Conservation (phyloP, 768 basidiomycete genomes). For the Amanita jacksonii region DNA sequence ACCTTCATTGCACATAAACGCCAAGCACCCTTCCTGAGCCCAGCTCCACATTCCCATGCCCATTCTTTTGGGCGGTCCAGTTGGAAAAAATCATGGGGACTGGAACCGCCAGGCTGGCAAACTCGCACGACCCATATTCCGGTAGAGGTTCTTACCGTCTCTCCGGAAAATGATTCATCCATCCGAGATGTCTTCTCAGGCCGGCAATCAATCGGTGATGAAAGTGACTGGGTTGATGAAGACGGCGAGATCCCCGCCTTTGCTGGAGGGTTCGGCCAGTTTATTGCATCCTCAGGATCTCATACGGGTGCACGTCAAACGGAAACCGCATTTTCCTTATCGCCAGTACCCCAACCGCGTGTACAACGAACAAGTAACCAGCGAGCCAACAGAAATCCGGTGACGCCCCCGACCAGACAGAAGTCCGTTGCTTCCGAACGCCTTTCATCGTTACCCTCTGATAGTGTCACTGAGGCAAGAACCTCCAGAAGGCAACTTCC, state of each 20-base stretch:
- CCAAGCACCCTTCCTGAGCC: constrained; percentile 60
- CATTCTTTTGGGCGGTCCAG: constrained; percentile 53
- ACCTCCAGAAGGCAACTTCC: constrained; percentile 64
- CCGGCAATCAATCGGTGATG: constrained; percentile 58
- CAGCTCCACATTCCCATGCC: constrained; percentile 30
- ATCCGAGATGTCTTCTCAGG: constrained; percentile 81
- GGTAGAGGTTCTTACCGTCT: constrained; percentile 70
- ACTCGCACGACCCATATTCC: constrained; percentile 56
- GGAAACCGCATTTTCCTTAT: constrained; percentile 25
- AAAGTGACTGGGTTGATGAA: constrained; percentile 85
- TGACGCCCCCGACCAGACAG: constrained; percentile 1
- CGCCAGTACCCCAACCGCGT: constrained; percentile 32
- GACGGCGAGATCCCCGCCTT: constrained; percentile 70
- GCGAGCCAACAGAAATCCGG: constrained; percentile 22
- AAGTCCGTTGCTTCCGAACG: constrained; percentile 29
- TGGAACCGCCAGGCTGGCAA: constrained; percentile 83
- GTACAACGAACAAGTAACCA: constrained; percentile 29
- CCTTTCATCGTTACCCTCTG: constrained; percentile 48
- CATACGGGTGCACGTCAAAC: constrained; percentile 12
- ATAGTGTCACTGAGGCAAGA: constrained; percentile 38
- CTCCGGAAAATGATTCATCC: constrained; percentile 38
- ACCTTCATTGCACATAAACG: constrained; percentile 82
- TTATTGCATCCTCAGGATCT: constrained; percentile 26
- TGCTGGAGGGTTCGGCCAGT: constrained; percentile 73
- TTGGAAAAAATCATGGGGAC: constrained; percentile 88